Percentiles rank a stretch among this genome's conserved stretches.
phyloP scores from a whole-genome alignment of 169 alveolate species.

The Perkinsus olseni region DNA sequence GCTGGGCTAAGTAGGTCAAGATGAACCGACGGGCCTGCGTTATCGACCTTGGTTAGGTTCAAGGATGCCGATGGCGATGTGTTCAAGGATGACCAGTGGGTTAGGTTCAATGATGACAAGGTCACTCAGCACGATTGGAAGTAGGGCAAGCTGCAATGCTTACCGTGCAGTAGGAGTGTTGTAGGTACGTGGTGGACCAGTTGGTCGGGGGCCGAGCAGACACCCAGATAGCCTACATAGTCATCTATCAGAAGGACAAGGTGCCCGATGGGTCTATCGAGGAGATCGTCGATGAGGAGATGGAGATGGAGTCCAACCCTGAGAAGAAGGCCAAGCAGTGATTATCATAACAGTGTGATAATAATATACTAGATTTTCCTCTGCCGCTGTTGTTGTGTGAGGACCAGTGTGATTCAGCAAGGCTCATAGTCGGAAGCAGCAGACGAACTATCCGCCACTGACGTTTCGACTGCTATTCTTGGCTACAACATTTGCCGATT shows the following conservation, averaged over 20 bases:
- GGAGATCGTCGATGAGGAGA: not conserved
- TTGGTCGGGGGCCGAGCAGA: constrained; percentile 8
- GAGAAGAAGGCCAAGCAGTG: not conserved
- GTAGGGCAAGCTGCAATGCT: not conserved
- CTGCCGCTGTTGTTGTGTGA: too few relatives aligned
- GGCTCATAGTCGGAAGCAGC: too few relatives aligned
- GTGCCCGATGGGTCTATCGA: not conserved
- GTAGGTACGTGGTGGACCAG: not conserved
- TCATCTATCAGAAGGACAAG: not conserved
- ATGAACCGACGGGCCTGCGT: too few relatives aligned
- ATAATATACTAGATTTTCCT: not conserved
- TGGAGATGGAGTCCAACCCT: not conserved
- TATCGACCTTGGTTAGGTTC: not conserved
- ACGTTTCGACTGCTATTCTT: too few relatives aligned
- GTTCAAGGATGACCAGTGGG: constrained; percentile 15
- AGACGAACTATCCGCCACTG: too few relatives aligned
- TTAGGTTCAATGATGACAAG: constrained; percentile 5
- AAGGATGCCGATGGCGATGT: constrained; percentile 6
- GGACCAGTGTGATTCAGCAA: too few relatives aligned
- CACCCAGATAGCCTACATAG: constrained; percentile 11
- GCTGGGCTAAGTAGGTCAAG: too few relatives aligned
- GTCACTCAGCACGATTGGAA: constrained; percentile 2
- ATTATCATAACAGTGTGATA: not conserved
- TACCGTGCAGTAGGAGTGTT: not conserved
- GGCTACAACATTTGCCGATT: too few relatives aligned